Evolutionary conservation across 306 rosid genomes (phyloP).

Genomic region (Rosa chinensis): DNA sequence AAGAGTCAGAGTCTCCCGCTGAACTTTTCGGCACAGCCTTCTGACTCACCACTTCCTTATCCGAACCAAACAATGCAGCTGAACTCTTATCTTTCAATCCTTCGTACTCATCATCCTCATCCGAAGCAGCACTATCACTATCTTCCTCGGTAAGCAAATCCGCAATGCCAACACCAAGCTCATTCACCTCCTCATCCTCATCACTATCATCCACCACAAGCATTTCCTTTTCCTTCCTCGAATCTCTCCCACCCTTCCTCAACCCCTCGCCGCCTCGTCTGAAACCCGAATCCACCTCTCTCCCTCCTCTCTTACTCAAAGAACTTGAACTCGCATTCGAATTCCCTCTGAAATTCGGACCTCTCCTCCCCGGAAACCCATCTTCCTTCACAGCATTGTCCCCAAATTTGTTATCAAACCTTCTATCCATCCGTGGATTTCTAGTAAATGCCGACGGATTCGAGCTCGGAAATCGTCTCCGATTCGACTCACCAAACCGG

Average conservation of each 20-base stretch:
- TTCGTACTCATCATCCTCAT: constrained; percentile 32
- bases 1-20: constrained; percentile 52
- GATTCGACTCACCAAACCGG: constrained; percentile 29
- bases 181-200: constrained; percentile 33
- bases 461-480: constrained; percentile 24
- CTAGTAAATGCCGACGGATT: constrained; percentile 20
- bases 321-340: constrained; percentile 14
- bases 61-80: constrained; percentile 44
- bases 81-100: constrained; percentile 38
- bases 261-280: constrained; percentile 16
- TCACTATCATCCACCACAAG: constrained; percentile 33
- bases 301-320: constrained; percentile 46
- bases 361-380: constrained; percentile 12
- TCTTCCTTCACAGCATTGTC: constrained; percentile 16
- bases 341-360: neutral
- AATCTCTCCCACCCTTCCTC: constrained; percentile 34
- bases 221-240: constrained; percentile 12
- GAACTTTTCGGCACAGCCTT: constrained; percentile 34
- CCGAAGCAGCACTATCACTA: constrained; percentile 36
- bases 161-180: constrained; percentile 29
- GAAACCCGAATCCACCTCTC: constrained; percentile 23
- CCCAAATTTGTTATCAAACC: constrained; percentile 13
- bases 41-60: constrained; percentile 22
- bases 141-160: constrained; percentile 54
- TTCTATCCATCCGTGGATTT: constrained; percentile 24